These are phyloP conservation scores for Phytophthora rubi DNA, from an alignment of 352 stramenopile species.

Conservation along the genomic window DNA sequence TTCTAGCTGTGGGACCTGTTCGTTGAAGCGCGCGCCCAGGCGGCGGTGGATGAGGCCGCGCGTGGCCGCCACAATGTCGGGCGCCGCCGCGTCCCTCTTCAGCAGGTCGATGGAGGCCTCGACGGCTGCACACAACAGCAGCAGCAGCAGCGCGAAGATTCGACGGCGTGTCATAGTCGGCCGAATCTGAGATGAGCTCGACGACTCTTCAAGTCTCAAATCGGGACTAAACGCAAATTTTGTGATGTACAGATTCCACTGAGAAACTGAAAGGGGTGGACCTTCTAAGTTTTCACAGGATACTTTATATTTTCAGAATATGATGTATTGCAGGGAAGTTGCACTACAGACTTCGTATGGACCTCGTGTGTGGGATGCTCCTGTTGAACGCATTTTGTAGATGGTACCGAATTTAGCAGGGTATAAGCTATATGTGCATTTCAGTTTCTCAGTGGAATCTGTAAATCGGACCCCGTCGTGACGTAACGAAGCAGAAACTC, in stretches of 20 bases:
- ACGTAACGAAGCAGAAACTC: neutral
- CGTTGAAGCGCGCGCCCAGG: conserved; percentile 59
- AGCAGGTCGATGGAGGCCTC: conserved; percentile 24
- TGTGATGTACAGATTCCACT: no score
- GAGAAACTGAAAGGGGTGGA: no score
- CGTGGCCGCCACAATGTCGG: conserved; percentile 57
- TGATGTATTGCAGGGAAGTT: no score
- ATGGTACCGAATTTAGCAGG: no score
- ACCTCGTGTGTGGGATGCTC: no score
- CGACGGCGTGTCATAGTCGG: conserved; percentile 9
- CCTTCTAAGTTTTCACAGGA: no score
- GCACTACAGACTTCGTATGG: no score
- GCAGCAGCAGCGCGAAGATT: conserved; percentile 8
- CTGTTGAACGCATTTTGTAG: no score
- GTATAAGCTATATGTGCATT: no score
- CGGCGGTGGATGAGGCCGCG: conserved; percentile 66
- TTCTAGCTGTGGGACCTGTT: conserved; percentile 49
- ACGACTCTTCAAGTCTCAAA: neutral
- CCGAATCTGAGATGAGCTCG: conserved; percentile 20
- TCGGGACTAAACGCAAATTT: neutral
- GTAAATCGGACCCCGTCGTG: neutral
- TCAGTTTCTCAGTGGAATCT: no score
- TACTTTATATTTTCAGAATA: no score
- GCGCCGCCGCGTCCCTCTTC: conserved; percentile 19
- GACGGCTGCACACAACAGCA: conserved; percentile 29